These are phyloP conservation scores for Phytophthora constricta DNA, from an alignment of 352 stramenopile genomes.

Conservation along the genomic window DNA sequence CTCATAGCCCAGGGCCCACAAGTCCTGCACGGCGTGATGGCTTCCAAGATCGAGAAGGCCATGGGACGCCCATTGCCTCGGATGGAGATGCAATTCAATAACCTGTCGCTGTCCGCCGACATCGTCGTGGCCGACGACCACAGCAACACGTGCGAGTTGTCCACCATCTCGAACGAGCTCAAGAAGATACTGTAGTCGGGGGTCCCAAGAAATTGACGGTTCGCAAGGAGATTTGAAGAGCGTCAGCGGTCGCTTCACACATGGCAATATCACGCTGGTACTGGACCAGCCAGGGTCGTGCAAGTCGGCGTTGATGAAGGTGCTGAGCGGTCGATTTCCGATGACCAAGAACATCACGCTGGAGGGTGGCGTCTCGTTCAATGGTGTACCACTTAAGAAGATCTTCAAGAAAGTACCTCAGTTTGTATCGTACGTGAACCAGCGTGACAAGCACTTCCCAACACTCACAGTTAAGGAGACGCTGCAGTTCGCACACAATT, in stretches of 20 bases:
- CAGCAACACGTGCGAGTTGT: constrained; percentile 28
- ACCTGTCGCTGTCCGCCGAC: constrained; percentile 49
- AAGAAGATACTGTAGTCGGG: constrained; percentile 33
- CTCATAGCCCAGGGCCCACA: constrained; percentile 33
- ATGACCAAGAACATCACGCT: constrained; percentile 40
- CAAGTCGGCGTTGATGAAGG: constrained; percentile 46
- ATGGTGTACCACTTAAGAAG: constrained; percentile 32
- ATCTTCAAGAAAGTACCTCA: constrained; percentile 42
- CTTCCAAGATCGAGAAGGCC: constrained; percentile 17
- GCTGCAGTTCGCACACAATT: constrained; percentile 49
- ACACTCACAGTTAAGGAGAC: constrained; percentile 62
- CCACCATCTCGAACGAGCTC: constrained; percentile 32
- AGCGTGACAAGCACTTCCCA: constrained; percentile 56
- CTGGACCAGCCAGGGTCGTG: constrained; percentile 34
- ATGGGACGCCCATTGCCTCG: constrained; percentile 43
- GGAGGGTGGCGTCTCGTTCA: constrained; percentile 43
- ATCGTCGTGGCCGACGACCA: constrained; percentile 37
- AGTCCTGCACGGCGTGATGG: constrained; percentile 28
- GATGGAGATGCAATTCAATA: constrained; percentile 54
- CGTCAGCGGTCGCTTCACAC: constrained; percentile 38
- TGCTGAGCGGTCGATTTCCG: constrained; percentile 42
- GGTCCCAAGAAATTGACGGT: constrained; percentile 39
- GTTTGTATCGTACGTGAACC: constrained; percentile 50
- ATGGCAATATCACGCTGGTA: constrained; percentile 40
- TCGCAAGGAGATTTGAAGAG: constrained; percentile 47